Evolutionary conservation across 2,329 filamentous ascomycete genomes (phyloP), one percentile per base, ranked within the genome.

Genomic region (Amphichorda felina): DNA sequence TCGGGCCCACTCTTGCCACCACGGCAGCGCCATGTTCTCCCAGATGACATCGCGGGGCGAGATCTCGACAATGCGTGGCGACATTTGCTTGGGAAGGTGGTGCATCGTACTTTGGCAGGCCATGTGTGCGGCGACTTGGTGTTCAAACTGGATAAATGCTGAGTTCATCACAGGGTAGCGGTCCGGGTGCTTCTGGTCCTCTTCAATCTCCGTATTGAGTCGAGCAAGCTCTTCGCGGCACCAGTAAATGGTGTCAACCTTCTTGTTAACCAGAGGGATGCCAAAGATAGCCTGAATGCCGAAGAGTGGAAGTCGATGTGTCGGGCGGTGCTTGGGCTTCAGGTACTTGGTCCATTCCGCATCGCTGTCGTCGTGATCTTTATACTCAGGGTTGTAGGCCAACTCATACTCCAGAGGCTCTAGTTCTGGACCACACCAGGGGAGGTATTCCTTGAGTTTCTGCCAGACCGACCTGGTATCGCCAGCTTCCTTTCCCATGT

Each of bases 111-210:
- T 79, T 54, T 98, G 91, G 53, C 87, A 95, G 39, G 89, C 91
- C 91, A 98, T 96, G 50, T 98, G 91, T 0, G 91, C 91, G 5
- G 89, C 88, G 2, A 95, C 84, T 54, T 98, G 91, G 51, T 95
- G 82, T 50, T 98, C 94, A 68, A 98, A 98, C 53, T 98, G 91
- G 41, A 98, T 87, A 47, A 98, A 98, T 1, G 91, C 91, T 1
- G 89, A 94, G 49, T 84, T 94, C 87, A 95, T 93, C 32, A 88
- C 61, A 0, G 89, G 88, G 42, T 86, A 96, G 4, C 80, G 76
- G 45, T 95, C 88, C 0, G 83, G 81, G 33, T 91, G 70, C 36
- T 80, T 71, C 53, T 98, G 91, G 45, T 96, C 91, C 30, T 80
- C 66, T 46, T 95, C 88, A 36, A 98, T 95, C 53, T 96, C 88